Evolutionary conservation across 2,329 filamentous ascomycete genomes (phyloP).

Genomic region (Gliomastix tumulicola): DNA sequence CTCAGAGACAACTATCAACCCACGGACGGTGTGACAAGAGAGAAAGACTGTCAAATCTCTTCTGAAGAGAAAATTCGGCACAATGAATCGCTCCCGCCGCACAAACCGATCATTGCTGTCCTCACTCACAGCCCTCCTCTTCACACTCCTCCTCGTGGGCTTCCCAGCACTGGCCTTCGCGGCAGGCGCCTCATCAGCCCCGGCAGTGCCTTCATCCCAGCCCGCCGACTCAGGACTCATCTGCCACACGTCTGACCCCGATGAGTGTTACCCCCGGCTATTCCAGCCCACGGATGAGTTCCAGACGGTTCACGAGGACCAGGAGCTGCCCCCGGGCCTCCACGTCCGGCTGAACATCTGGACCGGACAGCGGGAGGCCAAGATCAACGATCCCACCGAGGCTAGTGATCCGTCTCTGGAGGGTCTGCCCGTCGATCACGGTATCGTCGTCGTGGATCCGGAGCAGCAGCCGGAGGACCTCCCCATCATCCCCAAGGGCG

Average conservation of each 20-base stretch:
- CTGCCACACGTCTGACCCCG: conserved; percentile 52
- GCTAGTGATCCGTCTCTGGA: conserved; percentile 34
- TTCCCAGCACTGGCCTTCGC: conserved; percentile 14
- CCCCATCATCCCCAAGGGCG: conserved; percentile 33
- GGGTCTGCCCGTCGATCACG: conserved; percentile 44
- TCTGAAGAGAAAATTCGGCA: not conserved
- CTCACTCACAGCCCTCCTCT: conserved; percentile 5
- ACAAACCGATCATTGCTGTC: not conserved
- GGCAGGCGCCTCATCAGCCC: no score
- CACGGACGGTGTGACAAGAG: no score
- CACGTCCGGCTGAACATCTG: conserved; percentile 60
- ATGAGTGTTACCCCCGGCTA: conserved; percentile 59
- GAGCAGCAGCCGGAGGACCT: conserved; percentile 20
- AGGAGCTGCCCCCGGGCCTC: conserved; percentile 57
- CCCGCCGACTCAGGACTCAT: conserved; percentile 48
- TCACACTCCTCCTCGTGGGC: conserved; percentile 17
- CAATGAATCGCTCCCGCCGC: not conserved
- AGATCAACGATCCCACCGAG: conserved; percentile 54
- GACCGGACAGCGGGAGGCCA: conserved; percentile 58
- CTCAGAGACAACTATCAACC: no score
- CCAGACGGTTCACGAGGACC: conserved; percentile 54
- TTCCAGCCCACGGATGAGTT: conserved; percentile 61
- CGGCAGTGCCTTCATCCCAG: conserved; percentile 20
- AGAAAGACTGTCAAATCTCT: not conserved
- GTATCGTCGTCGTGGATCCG: conserved; percentile 47